Percentiles rank a stretch among this genome's conserved stretches.
phyloP scores from a whole-genome alignment of 176 grass and related monocot species.

The Oropetium thomaeum region DNA sequence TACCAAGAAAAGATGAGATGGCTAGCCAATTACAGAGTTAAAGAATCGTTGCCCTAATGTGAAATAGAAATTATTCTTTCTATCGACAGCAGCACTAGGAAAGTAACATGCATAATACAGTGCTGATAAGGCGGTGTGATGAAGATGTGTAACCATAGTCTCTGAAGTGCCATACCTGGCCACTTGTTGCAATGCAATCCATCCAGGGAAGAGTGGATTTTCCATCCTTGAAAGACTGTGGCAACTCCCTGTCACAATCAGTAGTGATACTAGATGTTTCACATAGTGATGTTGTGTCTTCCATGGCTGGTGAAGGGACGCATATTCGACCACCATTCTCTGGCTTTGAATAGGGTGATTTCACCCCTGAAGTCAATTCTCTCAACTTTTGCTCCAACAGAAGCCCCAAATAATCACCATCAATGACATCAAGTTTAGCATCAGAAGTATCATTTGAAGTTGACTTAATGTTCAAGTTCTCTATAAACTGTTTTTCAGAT shows the following conservation, averaged over 20 bases:
- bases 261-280: slow-evolving; percentile 51
- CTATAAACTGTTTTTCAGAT: slow-evolving; percentile 27
- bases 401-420: slow-evolving; percentile 80
- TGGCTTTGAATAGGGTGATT: slow-evolving; percentile 58
- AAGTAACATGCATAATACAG: slow-evolving; percentile 17
- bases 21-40: not conserved
- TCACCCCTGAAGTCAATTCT: slow-evolving; percentile 59
- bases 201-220: not conserved
- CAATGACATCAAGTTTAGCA: slow-evolving; percentile 43
- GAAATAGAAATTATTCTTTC: not conserved
- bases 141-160: slow-evolving; percentile 17
- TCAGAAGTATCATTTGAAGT: slow-evolving; percentile 33
- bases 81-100: slow-evolving; percentile 15
- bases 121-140: slow-evolving; percentile 25
- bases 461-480: slow-evolving; percentile 21
- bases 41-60: not conserved
- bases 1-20: not conserved
- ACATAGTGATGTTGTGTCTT: slow-evolving; percentile 37
- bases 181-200: slow-evolving; percentile 30
- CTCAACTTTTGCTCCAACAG: slow-evolving; percentile 84
- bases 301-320: slow-evolving; percentile 24
- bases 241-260: slow-evolving; percentile 49
- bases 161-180: slow-evolving; percentile 42
- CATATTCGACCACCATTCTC: slow-evolving; percentile 31
- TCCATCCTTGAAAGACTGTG: slow-evolving; percentile 52